A percentile compares a stretch with the other conserved stretches of the same genome.
These are phyloP conservation scores for Pisolithus thermaeus DNA, from an alignment of 1,284 basidiomycete species.

Conservation along the genomic window DNA sequence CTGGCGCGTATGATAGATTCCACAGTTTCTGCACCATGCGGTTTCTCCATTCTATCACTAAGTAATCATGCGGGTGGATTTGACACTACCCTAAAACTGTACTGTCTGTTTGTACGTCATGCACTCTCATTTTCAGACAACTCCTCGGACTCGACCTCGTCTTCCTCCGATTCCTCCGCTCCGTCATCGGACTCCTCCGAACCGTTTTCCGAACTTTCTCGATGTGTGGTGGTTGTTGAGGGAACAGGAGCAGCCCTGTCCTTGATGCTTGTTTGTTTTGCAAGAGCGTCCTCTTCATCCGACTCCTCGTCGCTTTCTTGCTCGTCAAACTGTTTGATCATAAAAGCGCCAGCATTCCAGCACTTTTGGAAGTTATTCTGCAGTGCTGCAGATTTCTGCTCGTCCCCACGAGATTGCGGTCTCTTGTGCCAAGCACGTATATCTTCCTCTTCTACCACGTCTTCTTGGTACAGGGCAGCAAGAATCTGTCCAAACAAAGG, in stretches of 20 bases:
- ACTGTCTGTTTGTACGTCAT: conserved; percentile 7
- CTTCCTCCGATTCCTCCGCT: conserved; percentile 8
- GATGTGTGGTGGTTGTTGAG: no score
- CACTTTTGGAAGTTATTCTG: conserved; percentile 58
- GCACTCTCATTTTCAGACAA: conserved; percentile 12
- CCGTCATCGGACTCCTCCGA: not conserved
- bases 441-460: conserved; percentile 76
- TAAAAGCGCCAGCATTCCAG: conserved; percentile 63
- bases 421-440: conserved; percentile 65
- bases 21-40: not conserved
- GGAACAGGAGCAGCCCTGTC: no score
- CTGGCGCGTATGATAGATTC: not conserved
- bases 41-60: no score
- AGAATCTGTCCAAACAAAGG: conserved; percentile 71
- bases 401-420: conserved; percentile 46
- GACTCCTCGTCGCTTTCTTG: conserved; percentile 56
- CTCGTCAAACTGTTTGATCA: conserved; percentile 74
- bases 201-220: no score
- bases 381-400: conserved; percentile 33
- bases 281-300: conserved; percentile 15
- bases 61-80: not conserved
- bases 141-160: conserved; percentile 3
- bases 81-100: not conserved
- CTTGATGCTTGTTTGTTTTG: not conserved
- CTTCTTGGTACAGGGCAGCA: conserved; percentile 69